Base-by-base conservation (phyloP, 176 grass and related monocot species). In the Cocos nucifera region DNA sequence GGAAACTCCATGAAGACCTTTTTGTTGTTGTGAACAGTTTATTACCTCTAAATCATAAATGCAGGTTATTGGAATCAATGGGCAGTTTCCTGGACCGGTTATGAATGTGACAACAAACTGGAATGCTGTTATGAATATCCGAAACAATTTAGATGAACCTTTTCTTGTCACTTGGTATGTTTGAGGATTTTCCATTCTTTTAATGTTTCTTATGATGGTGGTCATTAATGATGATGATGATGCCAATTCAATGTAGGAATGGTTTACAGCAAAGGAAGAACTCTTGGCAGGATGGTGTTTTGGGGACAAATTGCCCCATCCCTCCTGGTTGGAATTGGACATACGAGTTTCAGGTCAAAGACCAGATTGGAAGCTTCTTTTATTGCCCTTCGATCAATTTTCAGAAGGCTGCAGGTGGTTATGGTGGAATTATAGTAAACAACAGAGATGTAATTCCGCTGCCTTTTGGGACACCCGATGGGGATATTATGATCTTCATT, bases 51-150 rank as follows among this genome's bases (percentile, higher is more conserved):
- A 5, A 44, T 12, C 53, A 19, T 57, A 51, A 52, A 30, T 73
- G 22, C 76, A 91, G 88, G 84, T 90, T 12, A 91, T 97, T 73
- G 92, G 65, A 60, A 78, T 97, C 73, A 83, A 86, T 63, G 83
- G 84, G 12, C 80, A 87, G 73, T 83, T 85, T 69, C 87, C 84
- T 12, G 87, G 92, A 16, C 87, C 84, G 57, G 9, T 73, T 63
- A 22, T 97, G 60, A 97, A 82, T 89, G 81, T 87, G 66, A 91
- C 87, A 5, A 97, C 92, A 69, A 97, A 97, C 63, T 88, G 92
- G 92, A 97, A 97, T 75, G 80, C 83, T 60, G 72, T 91, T 63
- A 74, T 97, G 29, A 85, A 97, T 78, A 83, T 97, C 54, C 72
- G 63, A 62, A 97, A 97, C 74, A 35, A 76, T 51, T 71, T 97